Evolutionary conservation across 1,139 yeast genomes (phyloP), one percentile per base, ranked within the genome.

Genomic region (Yamadazyma sp.): DNA sequence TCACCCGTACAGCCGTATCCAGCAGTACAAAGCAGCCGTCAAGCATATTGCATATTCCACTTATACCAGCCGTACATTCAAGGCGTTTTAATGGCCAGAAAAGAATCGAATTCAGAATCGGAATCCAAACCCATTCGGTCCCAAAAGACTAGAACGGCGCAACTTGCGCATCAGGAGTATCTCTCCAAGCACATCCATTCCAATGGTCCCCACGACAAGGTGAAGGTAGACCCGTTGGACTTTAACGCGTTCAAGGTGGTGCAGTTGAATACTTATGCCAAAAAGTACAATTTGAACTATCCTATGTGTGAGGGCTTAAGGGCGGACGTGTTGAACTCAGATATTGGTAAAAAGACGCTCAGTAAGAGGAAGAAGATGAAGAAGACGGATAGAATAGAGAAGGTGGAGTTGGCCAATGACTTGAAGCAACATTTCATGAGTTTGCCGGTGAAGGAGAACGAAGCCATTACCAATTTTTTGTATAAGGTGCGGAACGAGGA

Each of bases 391-490:
- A 66, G 80, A 30, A 67, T 80, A 13, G 53, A 78, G 39, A 82
- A 80, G 50, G 40, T 51, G 7, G 86, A 80, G 48, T 65, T 79
- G 33, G 82, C 86, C 0, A 60, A 59, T 8, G 70, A 70, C 10
- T 73, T 79, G 26, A 80, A 80, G 58, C 76, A 72, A 40, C 94
- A 87, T 56, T 85, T 86, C 46, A 45, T 69, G 48, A 69, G 67
- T 29, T 74, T 80, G 38, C 76, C 77, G n/a, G 78, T 78, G 3
- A 76, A 85, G 46, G 96, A 87, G 53, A 81, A 82, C 46, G 96
- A 87, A 52, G 77, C 82, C 29, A 78, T 87, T 30, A 83, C 92
- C 31, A 86, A 82, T 50, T 87, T 87, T 53, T 67, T 87, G 41
- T 87, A 87, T 61, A 79, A 83, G 48, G 87, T 84, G 38, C 77